phyloP scores from a whole-genome alignment of 2,329 filamentous ascomycete genomes.

The Gaeumannomyces sp. region DNA sequence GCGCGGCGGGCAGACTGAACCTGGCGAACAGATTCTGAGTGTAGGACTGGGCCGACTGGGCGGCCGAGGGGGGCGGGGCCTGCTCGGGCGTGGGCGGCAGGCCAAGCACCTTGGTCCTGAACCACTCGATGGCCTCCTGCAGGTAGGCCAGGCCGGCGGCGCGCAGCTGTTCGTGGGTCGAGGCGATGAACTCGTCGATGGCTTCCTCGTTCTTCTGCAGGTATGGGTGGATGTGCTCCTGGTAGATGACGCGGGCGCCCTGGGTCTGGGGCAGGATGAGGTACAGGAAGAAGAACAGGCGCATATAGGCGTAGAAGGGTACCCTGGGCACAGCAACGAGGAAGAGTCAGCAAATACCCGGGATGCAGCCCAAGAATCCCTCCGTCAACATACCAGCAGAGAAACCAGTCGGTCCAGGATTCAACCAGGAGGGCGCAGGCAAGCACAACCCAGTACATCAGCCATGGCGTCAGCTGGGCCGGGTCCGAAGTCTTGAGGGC shows the following conservation, averaged over 20 bases:
- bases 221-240: slow-evolving; percentile 80
- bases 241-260: slow-evolving; percentile 80
- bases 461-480: slow-evolving; percentile 87
- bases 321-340: slow-evolving; percentile 45
- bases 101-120: slow-evolving; percentile 75
- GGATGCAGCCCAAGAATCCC: background rate
- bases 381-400: slow-evolving; percentile 57
- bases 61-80: slow-evolving; percentile 32
- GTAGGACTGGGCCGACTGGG: slow-evolving; percentile 48
- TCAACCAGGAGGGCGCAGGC: slow-evolving; percentile 76
- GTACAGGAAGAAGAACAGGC: slow-evolving; percentile 81
- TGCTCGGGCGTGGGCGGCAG: slow-evolving; percentile 51
- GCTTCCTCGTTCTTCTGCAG: slow-evolving; percentile 77
- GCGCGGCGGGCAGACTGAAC: slow-evolving; percentile 73
- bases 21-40: slow-evolving; percentile 77
- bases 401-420: slow-evolving; percentile 80
- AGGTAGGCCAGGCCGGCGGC: slow-evolving; percentile 71
- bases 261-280: slow-evolving; percentile 97
- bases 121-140: slow-evolving; percentile 61
- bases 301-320: slow-evolving; percentile 90
- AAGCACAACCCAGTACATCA: slow-evolving; percentile 98
- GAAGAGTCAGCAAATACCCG: slow-evolving; percentile 8
- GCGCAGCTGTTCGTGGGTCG: slow-evolving; percentile 71
- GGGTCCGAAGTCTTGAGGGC: slow-evolving; percentile 89
- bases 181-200: slow-evolving; percentile 86